Base-by-base conservation (phyloP, 2,329 filamentous ascomycete species). In the Madurella mycetomatis region DNA sequence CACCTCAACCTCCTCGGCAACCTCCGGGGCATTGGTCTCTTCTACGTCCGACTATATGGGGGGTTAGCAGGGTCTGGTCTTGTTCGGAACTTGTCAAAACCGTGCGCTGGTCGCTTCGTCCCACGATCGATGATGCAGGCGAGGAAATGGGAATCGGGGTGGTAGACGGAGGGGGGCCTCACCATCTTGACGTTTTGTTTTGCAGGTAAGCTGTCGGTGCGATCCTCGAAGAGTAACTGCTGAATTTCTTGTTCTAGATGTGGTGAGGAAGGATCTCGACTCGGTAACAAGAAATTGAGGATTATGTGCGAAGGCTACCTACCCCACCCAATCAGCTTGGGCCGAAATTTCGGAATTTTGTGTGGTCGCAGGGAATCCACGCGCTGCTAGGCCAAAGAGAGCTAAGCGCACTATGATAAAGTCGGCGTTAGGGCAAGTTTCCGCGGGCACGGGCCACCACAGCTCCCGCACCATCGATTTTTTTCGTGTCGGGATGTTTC, bases 41-140 rank as follows among this genome's bases (percentile, higher is more conserved):
- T 97, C 94, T 97, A 92, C 92, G 91, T 97, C 92, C 91, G 92
- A 97, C 94, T 96, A 67, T 61, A 66, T 50, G 59, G 53, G 43
- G 44, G 39, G 52, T 62, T 61, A 61, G 61, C 60, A 44, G 60
- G 56, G 59, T 49, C 37, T 46, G 31, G 16, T 48, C 31, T 18
- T 50, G 17, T 25, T 30, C 41, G 45, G 34, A 37, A 51, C 51
- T 40, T 25, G 47, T 47, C 37, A 7, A 25, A 25, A 7, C 25
- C 25, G 25, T 25, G 52, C 49, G 34, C 37, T 30, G 41, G 41
- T 39, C 18, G 46, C 34, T 16, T 19, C 32, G 37, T 40, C 18
- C n/a, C 41, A 17, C 41, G 39, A 41, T 39, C 34, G 40, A 46
- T 8, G 30, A 42, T 17, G 9, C 18, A 11, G 9, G 16, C 30